These are phyloP conservation scores for Cyphellophora europaea DNA, from an alignment of 2,329 filamentous ascomycete genomes.

Conservation along the genomic window DNA sequence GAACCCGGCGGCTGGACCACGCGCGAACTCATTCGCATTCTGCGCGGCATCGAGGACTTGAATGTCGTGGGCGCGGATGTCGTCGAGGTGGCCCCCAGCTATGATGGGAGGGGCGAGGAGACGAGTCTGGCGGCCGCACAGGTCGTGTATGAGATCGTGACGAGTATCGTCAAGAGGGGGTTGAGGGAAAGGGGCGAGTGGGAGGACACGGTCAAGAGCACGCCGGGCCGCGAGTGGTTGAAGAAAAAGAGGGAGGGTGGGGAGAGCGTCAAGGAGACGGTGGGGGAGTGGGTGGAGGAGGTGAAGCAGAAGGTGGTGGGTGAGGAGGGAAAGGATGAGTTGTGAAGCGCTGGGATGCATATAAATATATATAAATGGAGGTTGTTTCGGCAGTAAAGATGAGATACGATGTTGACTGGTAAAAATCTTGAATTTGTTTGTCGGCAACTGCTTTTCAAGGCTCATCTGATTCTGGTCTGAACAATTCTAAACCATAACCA, in stretches of 20 bases:
- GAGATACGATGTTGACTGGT: no score
- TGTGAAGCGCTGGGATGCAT: no score
- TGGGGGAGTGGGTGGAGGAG: not conserved
- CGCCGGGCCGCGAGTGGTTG: conserved; percentile 9
- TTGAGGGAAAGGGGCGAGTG: conserved; percentile 22
- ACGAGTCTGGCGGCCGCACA: conserved; percentile 78
- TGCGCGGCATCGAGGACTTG: conserved; percentile 70
- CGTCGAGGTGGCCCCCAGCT: conserved; percentile 79
- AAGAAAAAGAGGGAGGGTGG: conserved; percentile 5
- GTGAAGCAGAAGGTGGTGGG: conserved; percentile 1
- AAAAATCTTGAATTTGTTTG: no score
- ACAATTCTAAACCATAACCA: no score
- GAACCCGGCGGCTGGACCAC: conserved; percentile 90
- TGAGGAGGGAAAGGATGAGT: conserved; percentile 4
- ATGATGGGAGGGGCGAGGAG: conserved; percentile 70
- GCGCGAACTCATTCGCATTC: conserved; percentile 72
- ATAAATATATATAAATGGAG: no score
- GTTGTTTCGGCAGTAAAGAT: no score
- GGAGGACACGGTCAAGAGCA: conserved; percentile 9
- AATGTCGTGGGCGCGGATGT: conserved; percentile 86
- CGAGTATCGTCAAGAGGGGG: conserved; percentile 41
- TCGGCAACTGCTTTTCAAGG: no score
- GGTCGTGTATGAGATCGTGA: conserved; percentile 78
- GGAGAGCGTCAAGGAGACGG: conserved; percentile 2
- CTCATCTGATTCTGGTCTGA: no score